Percentiles rank a stretch among this genome's conserved stretches.
These are phyloP conservation scores for Mortierella polycephala DNA, from an alignment of 371 early-diverging fungal genomes.

Conservation along the genomic window DNA sequence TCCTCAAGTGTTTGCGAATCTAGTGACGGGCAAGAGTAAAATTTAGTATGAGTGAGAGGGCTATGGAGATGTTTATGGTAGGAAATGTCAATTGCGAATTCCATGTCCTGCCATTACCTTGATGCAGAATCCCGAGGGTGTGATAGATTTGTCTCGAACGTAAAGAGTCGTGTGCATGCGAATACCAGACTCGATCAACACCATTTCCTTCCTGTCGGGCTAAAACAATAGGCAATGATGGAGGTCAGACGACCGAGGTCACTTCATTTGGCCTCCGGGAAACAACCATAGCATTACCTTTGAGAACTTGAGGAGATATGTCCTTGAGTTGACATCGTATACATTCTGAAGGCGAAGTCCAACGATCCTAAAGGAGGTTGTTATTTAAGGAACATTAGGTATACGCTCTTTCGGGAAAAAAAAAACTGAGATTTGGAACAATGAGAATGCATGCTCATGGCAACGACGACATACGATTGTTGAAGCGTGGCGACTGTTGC, in stretches of 20 bases:
- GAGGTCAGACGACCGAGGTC: no score
- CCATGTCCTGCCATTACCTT: conserved; percentile 63
- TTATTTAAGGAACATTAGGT: background rate
- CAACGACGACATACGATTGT: conserved; percentile 60
- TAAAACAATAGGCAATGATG: conserved; percentile 24
- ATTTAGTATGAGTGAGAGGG: no score
- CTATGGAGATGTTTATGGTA: background rate
- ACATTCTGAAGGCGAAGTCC: conserved; percentile 93
- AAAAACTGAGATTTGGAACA: background rate
- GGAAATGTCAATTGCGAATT: no score
- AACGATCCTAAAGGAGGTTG: conserved; percentile 62
- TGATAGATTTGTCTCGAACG: conserved; percentile 84
- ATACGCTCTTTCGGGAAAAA: background rate
- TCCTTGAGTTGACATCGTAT: conserved; percentile 93
- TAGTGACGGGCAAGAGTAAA: conserved; percentile 16
- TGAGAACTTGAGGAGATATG: conserved; percentile 94
- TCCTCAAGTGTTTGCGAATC: conserved; percentile 92
- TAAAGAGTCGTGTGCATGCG: conserved; percentile 94
- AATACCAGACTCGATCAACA: conserved; percentile 94
- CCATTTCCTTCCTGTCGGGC: conserved; percentile 89
- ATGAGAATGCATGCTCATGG: background rate
- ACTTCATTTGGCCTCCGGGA: no score
- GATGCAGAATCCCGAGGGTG: conserved; percentile 89
- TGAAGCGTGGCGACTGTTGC: conserved; percentile 81
- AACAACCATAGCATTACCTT: conserved; percentile 57